These are phyloP conservation scores for Arthrobotrys sinensis DNA, from an alignment of 2,329 filamentous ascomycete species.

Conservation along the genomic window DNA sequence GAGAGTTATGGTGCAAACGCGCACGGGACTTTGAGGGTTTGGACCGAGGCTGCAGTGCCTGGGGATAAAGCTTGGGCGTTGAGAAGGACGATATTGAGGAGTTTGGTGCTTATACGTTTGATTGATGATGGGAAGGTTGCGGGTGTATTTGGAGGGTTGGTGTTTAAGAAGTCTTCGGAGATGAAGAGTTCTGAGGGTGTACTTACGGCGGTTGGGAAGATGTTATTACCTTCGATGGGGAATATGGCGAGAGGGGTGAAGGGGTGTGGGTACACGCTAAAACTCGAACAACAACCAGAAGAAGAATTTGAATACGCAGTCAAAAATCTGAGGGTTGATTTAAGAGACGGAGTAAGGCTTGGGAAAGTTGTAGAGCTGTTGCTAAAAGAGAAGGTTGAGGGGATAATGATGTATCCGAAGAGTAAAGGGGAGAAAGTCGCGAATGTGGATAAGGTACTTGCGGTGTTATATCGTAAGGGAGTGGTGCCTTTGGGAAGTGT, in stretches of 20 bases:
- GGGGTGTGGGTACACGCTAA: slow-evolving; percentile 74
- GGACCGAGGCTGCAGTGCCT: slow-evolving; percentile 63
- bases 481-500: slow-evolving; percentile 65
- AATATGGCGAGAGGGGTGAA: slow-evolving; percentile 73
- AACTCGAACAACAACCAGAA: slow-evolving; percentile 73
- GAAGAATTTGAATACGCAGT: slow-evolving; percentile 75
- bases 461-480: slow-evolving; percentile 4
- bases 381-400: slow-evolving; percentile 37
- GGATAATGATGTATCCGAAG: slow-evolving; percentile 27
- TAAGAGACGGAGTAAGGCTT: slow-evolving; percentile 76
- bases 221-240: slow-evolving; percentile 74
- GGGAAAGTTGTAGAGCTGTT: slow-evolving; percentile 75
- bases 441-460: slow-evolving; percentile 36
- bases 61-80: slow-evolving; percentile 68
- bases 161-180: slow-evolving; percentile 68
- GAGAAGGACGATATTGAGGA: slow-evolving; percentile 64
- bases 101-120: slow-evolving; percentile 74
- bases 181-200: slow-evolving; percentile 74
- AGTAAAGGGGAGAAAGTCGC: slow-evolving; percentile 42
- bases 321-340: slow-evolving; percentile 75
- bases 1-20: slow-evolving; percentile 41
- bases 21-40: slow-evolving; percentile 41
- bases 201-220: slow-evolving; percentile 71
- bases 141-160: slow-evolving; percentile 64
- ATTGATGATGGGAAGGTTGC: slow-evolving; percentile 72